Conservation (phyloP, 345 rosid genomes). For the Cardiospermum halicacabum region DNA sequence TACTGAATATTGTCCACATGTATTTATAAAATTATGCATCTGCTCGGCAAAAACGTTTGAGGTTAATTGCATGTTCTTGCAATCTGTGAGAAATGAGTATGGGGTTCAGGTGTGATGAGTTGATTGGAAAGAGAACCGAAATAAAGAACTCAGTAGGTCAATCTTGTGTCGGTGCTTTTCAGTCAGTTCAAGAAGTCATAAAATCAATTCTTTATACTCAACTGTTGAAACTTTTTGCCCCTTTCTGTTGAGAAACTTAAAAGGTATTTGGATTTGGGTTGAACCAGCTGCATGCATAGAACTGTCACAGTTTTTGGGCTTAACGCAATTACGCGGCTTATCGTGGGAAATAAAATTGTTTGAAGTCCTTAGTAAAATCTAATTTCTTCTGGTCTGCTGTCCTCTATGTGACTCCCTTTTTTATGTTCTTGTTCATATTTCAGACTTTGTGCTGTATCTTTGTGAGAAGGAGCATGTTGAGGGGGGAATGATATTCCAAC, state of each 20-base stretch:
- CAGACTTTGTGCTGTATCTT: slow-evolving; percentile 86
- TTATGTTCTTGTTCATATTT: slow-evolving; percentile 13
- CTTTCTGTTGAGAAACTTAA: neutral
- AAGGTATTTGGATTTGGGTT: neutral
- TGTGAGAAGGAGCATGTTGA: slow-evolving; percentile 98
- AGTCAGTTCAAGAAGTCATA: neutral
- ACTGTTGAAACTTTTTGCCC: neutral
- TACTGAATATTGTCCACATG: neutral
- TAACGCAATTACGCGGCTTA: neutral
- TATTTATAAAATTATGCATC: neutral
- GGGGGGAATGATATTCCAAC: slow-evolving; percentile 98
- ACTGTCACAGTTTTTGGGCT: neutral
- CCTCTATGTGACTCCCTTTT: slow-evolving; percentile 2
- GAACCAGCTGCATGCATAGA: neutral
- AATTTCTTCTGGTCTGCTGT: neutral
- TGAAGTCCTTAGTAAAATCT: neutral
- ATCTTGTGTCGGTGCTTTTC: neutral
- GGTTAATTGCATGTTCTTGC: neutral
- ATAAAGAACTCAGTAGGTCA: neutral
- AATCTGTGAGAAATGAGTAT: neutral
- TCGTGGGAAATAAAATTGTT: neutral
- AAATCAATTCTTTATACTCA: neutral
- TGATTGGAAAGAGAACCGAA: neutral
- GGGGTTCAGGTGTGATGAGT: neutral
- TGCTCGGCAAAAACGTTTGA: neutral